A percentile compares a stretch with the other conserved stretches of the same genome.
These are phyloP conservation scores for Boeremia exigua DNA, from an alignment of 2,329 filamentous ascomycete species.

Conservation along the genomic window DNA sequence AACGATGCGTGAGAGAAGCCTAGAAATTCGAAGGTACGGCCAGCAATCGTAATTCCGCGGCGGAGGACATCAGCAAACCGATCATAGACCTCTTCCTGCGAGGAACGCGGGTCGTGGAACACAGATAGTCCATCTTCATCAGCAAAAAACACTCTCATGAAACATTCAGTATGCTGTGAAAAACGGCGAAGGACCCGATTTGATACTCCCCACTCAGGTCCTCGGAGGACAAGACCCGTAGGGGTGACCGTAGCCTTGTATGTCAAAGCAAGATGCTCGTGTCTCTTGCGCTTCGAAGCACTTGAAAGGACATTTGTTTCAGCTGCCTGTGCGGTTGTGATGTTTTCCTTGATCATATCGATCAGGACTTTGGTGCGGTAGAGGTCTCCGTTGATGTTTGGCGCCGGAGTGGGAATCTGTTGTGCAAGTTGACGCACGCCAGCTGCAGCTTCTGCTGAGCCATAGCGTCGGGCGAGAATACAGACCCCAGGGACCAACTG, in stretches of 20 bases:
- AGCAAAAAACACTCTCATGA: conserved; percentile 69
- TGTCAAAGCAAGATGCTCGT: conserved; percentile 54
- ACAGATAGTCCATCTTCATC: conserved; percentile 75
- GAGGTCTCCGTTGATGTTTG: conserved; percentile 13
- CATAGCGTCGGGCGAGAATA: conserved; percentile 45
- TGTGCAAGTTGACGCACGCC: conserved; percentile 72
- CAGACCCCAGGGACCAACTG: conserved; percentile 29
- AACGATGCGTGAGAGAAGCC: conserved; percentile 45
- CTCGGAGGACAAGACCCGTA: conserved; percentile 50
- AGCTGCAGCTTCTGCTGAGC: conserved; percentile 67
- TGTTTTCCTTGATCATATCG: conserved; percentile 16
- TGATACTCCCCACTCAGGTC: conserved; percentile 65
- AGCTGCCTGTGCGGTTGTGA: conserved; percentile 1
- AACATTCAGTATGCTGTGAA: conserved; percentile 29
- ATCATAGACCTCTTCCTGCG: conserved; percentile 36
- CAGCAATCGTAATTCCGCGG: conserved; percentile 58
- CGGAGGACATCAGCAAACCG: conserved; percentile 67
- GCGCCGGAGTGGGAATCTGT: conserved; percentile 40
- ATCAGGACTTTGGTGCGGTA: conserved; percentile 16
- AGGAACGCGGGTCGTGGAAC: conserved; percentile 57
- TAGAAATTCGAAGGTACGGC: conserved; percentile 38
- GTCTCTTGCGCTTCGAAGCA: conserved; percentile 49
- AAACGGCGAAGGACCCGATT: conserved; percentile 43
- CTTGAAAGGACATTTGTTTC: neutral
- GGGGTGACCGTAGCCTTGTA: conserved; percentile 61